phyloP scores from a whole-genome alignment of 1,139 yeast species.

The Wickerhamiella pararugosa region DNA sequence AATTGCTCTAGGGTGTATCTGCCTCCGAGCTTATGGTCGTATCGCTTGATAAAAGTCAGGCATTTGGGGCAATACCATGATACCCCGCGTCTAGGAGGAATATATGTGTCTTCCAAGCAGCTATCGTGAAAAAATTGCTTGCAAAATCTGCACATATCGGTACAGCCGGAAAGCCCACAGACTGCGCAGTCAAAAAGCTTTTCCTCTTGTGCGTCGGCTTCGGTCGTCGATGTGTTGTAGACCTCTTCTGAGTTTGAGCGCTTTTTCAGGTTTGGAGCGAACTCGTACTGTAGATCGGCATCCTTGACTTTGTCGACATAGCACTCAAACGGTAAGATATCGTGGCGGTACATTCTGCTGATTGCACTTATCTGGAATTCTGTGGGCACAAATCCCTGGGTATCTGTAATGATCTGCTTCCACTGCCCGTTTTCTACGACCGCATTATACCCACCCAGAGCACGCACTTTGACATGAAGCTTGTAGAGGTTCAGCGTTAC shows the following conservation, averaged over 20 bases:
- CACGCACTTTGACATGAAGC: conserved; percentile 19
- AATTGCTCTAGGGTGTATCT: conserved; percentile 41
- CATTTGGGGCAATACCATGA: conserved; percentile 76
- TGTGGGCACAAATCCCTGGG: conserved; percentile 13
- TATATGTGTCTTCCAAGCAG: conserved; percentile 31
- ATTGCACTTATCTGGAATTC: conserved; percentile 9
- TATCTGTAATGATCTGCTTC: conserved; percentile 17
- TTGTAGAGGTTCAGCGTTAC: conserved; percentile 21
- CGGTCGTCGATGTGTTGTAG: no score
- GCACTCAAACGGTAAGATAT: conserved; percentile 22
- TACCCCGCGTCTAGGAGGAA: not conserved
- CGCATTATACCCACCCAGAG: conserved; percentile 20
- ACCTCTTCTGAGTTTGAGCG: no score
- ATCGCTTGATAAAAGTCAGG: conserved; percentile 72
- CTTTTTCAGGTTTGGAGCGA: no score
- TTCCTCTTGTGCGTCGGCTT: no score
- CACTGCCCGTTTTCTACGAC: conserved; percentile 17
- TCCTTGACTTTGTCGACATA: conserved; percentile 12
- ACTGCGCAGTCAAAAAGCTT: no score
- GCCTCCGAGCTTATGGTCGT: conserved; percentile 70
- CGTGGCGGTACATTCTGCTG: conserved; percentile 14
- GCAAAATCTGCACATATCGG: conserved; percentile 33
- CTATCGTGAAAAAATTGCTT: conserved; percentile 48
- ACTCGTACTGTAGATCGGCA: no score
- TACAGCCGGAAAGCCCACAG: no score